A percentile compares a stretch with the other conserved stretches of the same genome.
Evolutionary conservation across 2,329 filamentous ascomycete genomes (phyloP).

Genomic region (Rutstroemia sp.): DNA sequence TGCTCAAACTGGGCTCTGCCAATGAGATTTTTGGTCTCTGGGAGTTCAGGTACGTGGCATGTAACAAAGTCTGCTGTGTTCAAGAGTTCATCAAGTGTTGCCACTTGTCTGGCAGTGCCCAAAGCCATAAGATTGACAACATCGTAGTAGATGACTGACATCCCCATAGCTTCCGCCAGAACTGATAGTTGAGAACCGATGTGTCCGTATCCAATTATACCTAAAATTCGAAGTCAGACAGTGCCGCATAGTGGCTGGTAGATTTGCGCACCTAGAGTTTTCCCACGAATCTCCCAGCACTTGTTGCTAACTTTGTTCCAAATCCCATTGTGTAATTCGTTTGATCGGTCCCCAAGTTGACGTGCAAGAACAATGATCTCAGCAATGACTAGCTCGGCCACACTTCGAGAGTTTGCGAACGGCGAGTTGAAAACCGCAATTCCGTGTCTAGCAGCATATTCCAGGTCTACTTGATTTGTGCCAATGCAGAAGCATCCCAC

Average conservation of each 20-base stretch:
- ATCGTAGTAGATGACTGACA: conserved; percentile 97
- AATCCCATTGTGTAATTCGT: conserved; percentile 84
- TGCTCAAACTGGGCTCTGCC: conserved; percentile 67
- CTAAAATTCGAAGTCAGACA: conserved; percentile 30
- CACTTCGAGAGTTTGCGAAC: conserved; percentile 94
- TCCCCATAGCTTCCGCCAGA: conserved; percentile 93
- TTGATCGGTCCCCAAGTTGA: conserved; percentile 87
- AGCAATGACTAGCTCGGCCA: conserved; percentile 89
- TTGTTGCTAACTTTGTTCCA: conserved; percentile 98
- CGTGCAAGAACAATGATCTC: conserved; percentile 90
- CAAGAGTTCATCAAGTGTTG: conserved; percentile 69
- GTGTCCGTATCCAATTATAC: conserved; percentile 94
- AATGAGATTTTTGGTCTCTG: conserved; percentile 92
- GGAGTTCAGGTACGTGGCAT: conserved; percentile 85
- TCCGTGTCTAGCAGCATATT: conserved; percentile 73
- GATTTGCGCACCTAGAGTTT: conserved; percentile 65
- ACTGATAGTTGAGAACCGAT: conserved; percentile 96
- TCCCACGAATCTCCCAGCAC: conserved; percentile 98
- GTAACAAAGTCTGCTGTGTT: conserved; percentile 83
- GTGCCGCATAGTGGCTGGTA: not conserved
- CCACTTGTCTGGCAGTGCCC: conserved; percentile 78
- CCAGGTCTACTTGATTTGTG: conserved; percentile 88
- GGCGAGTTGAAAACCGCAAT: conserved; percentile 99
- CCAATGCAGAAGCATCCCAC: conserved; percentile 99
- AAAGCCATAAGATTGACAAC: conserved; percentile 90